Conservation (phyloP, 2,329 filamentous ascomycete genomes). For the Penicillium sp. region DNA sequence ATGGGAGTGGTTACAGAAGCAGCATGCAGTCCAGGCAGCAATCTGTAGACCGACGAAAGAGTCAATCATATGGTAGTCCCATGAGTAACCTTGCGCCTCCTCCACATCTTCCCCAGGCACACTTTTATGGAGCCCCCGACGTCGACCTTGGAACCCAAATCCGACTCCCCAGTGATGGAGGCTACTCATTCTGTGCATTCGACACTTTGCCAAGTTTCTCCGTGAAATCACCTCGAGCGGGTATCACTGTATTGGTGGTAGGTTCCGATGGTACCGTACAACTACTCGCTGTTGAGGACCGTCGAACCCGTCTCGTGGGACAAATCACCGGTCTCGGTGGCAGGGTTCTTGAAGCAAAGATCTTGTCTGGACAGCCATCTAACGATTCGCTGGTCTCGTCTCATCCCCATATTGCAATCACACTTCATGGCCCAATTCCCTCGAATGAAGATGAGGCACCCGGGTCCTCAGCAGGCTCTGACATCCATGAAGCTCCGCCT, state of each 20-base stretch:
- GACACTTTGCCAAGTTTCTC: conserved; percentile 65
- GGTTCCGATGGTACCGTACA: conserved; percentile 82
- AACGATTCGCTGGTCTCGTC: conserved; percentile 58
- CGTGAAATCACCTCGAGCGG: conserved; percentile 43
- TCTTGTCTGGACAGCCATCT: conserved; percentile 70
- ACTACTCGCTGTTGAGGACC: conserved; percentile 73
- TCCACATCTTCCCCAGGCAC: conserved; percentile 74
- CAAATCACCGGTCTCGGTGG: conserved; percentile 78
- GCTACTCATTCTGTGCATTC: conserved; percentile 79
- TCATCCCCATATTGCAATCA: conserved; percentile 76
- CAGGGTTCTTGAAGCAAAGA: conserved; percentile 78
- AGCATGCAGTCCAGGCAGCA: conserved; percentile 42
- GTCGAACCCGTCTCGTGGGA: conserved; percentile 70
- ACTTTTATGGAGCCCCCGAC: conserved; percentile 77
- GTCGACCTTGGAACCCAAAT: conserved; percentile 58
- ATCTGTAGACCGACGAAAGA: conserved; percentile 44
- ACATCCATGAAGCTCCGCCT: conserved; percentile 39
- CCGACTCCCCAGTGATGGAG: conserved; percentile 47
- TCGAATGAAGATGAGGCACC: conserved; percentile 48
- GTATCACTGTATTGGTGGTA: conserved; percentile 71
- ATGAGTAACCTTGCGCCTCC: conserved; percentile 55
- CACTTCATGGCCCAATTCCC: conserved; percentile 76
- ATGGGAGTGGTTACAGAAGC: conserved; percentile 43
- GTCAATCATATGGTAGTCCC: conserved; percentile 42
- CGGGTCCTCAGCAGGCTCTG: conserved; percentile 39